These are phyloP conservation scores for Fusarium drepaniforme DNA, from an alignment of 2,329 filamentous ascomycete species.

Conservation along the genomic window DNA sequence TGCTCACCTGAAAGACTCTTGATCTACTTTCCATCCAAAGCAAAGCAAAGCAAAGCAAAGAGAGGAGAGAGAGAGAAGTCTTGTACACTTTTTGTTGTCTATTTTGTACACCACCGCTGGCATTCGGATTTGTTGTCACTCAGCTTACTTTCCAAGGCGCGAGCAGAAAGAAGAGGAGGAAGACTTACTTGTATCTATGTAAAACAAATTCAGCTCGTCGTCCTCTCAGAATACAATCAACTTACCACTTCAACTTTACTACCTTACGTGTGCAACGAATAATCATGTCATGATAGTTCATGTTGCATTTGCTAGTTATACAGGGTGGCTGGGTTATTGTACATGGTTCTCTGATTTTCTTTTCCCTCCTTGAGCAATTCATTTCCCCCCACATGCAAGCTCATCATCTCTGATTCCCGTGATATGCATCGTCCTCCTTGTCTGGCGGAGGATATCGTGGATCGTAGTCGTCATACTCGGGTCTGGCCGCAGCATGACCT, in stretches of 20 bases:
- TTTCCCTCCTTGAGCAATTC: background rate
- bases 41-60: constrained; percentile 1
- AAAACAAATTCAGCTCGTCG: constrained; percentile 44
- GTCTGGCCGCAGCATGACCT: background rate
- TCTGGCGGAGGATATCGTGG: constrained; percentile 52
- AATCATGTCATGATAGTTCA: background rate
- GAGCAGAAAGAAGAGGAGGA: constrained; percentile 32
- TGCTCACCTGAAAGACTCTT: background rate
- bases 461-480: constrained; percentile 58
- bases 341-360: background rate
- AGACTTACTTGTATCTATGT: constrained; percentile 44
- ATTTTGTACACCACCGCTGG: constrained; percentile 45
- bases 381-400: background rate
- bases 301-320: background rate
- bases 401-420: constrained; percentile 9
- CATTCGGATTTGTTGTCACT: constrained; percentile 41
- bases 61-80: constrained; percentile 26
- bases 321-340: background rate
- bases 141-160: constrained; percentile 34
- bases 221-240: constrained; percentile 43
- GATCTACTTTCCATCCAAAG: constrained; percentile 16
- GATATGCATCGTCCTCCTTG: constrained; percentile 8
- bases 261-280: background rate
- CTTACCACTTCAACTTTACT: constrained; percentile 34
- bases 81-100: constrained; percentile 40